phyloP scores from a whole-genome alignment of 805 yeast genomes.

The Metschnikowia dekortorum region DNA sequence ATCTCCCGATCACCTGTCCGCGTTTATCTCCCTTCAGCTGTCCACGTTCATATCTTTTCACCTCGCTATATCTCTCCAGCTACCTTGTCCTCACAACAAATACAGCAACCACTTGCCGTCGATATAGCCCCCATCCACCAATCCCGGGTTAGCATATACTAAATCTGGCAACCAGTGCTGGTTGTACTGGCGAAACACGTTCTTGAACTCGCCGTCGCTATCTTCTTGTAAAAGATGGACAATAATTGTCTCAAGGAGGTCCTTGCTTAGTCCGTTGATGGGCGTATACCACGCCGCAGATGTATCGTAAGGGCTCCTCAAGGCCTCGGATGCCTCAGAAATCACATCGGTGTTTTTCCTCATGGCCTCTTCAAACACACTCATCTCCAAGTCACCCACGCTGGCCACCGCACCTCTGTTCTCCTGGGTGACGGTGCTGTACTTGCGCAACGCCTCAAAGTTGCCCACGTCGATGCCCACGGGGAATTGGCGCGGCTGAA shows the following conservation, averaged over 20 bases:
- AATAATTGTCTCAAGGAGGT: constrained; percentile 30
- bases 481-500: constrained; percentile 72
- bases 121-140: constrained; percentile 32
- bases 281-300: constrained; percentile 19
- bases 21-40: too few relatives aligned
- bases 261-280: constrained; percentile 31
- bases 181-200: constrained; percentile 34
- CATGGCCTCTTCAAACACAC: constrained; percentile 28
- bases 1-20: too few relatives aligned
- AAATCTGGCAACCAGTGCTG: constrained; percentile 38
- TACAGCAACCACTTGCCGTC: constrained; percentile 36
- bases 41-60: background rate
- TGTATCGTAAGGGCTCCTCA: constrained; percentile 17
- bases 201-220: constrained; percentile 20
- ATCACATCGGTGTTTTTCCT: constrained; percentile 21
- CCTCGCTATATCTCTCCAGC: background rate
- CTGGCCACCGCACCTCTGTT: constrained; percentile 16
- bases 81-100: constrained; percentile 21
- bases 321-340: constrained; percentile 19
- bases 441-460: constrained; percentile 36
- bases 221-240: constrained; percentile 24
- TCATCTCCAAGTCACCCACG: constrained; percentile 36
- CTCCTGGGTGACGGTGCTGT: constrained; percentile 11
- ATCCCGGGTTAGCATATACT: constrained; percentile 38
- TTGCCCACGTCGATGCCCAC: constrained; percentile 44